Evolutionary conservation across 805 yeast species (phyloP), one percentile per base, ranked within the genome.

Genomic region (Ogataea ramenticola): DNA sequence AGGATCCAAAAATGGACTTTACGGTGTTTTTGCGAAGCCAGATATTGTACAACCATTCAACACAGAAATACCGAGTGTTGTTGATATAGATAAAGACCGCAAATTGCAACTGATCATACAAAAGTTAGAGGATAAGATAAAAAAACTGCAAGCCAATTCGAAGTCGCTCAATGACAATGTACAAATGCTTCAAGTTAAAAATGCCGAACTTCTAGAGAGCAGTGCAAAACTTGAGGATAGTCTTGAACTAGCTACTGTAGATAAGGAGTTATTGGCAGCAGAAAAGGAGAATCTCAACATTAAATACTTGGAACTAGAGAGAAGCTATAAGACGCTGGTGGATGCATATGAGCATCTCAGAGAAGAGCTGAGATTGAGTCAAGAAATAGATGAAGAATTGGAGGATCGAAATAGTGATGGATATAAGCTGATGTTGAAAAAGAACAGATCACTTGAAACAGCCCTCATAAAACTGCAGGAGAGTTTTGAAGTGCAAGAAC

Each of bases 1-100:
- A 21, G 6, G 9, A 12, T 11, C 17, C 11, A 49, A 51, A 2
- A 46, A 49, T 11, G 68, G 64, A 42, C 51, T 53, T 3, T 61
- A 63, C 52, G 83, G 82, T 0, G 59, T 78, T 1, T 79, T 78
- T 57, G 79, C 74, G 4, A 58, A 74, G 36, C 69, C 69, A n/a
- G 44, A 61, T 1, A 47, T 67, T 42, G 47, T 67, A 20, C 54
- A 48, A 11, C 30, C 24, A 26, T 33, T 14, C 19, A 45, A 41
- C 37, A 34, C 36, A 16, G 3, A 32, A n/a, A n/a, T 5, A 5
- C 20, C 11, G 9, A 22, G 38, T 11, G 26, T 16, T 20, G 14
- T 26, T 22, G 43, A 29, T 26, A 4, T 21, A 17, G n/a, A n/a
- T 19, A 35, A 22, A 26, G 38, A 24, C 10, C 16, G 31, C 11